phyloP scores from a whole-genome alignment of 176 grass and related monocot genomes.

The Alopecurus myosuroides region DNA sequence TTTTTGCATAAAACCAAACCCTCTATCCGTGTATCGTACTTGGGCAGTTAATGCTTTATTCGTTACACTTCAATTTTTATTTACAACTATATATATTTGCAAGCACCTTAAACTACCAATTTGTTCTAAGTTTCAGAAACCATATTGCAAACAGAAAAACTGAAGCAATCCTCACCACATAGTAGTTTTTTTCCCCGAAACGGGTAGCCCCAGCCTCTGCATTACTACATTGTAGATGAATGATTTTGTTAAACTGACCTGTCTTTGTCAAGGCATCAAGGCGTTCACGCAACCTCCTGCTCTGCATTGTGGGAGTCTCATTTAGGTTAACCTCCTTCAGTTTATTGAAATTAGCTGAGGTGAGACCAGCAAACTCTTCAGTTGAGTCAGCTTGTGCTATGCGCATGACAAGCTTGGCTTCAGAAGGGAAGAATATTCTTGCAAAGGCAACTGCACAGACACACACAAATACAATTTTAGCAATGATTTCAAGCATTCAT shows the following conservation, averaged over 20 bases:
- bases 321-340: slow-evolving; percentile 80
- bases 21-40: background rate
- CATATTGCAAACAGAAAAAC: background rate
- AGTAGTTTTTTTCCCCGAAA: too few relatives aligned
- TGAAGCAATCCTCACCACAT: background rate
- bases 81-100: background rate
- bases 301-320: slow-evolving; percentile 74
- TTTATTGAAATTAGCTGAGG: slow-evolving; percentile 39
- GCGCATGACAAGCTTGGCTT: slow-evolving; percentile 88
- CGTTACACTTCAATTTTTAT: background rate
- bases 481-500: background rate
- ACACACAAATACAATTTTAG: background rate
- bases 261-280: slow-evolving; percentile 78
- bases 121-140: background rate
- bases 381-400: slow-evolving; percentile 90
- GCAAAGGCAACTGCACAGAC: slow-evolving; percentile 83
- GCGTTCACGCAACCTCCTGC: slow-evolving; percentile 66
- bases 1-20: background rate
- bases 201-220: too few relatives aligned
- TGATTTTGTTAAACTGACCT: slow-evolving; percentile 35
- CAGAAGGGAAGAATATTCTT: slow-evolving; percentile 89
- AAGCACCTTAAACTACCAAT: background rate
- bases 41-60: background rate
- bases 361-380: slow-evolving; percentile 62
- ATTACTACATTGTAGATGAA: too few relatives aligned